A percentile compares a stretch with the other conserved stretches of the same genome.
Conservation (phyloP, 2,329 filamentous ascomycete genomes). For the Hawksworthiomyces lignivorus region DNA sequence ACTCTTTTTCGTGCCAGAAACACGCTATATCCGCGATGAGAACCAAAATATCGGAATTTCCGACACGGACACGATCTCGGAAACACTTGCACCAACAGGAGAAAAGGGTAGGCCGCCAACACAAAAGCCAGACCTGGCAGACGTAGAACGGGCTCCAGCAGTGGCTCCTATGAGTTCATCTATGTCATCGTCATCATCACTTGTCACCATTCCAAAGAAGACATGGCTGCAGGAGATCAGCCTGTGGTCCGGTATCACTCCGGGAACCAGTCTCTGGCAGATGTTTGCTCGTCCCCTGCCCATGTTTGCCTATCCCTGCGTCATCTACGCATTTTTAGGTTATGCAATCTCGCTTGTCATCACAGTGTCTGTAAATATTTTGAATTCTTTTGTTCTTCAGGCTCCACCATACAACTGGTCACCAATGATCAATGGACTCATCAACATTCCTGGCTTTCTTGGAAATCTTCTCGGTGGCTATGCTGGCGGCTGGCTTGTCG, state of each 20-base stretch:
- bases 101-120: no score
- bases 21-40: constrained; percentile 19
- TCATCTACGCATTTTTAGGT: constrained; percentile 23
- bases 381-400: constrained; percentile 25
- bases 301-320: constrained; percentile 24
- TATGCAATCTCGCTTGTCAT: constrained; percentile 24
- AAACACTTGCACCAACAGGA: no score
- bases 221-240: constrained; percentile 19
- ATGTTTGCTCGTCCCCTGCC: constrained; percentile 23
- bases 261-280: constrained; percentile 18
- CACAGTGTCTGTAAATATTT: constrained; percentile 23
- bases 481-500: constrained; percentile 34
- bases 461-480: constrained; percentile 35
- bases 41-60: constrained; percentile 10
- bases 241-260: constrained; percentile 20
- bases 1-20: constrained; percentile 24
- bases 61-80: background rate
- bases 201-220: constrained; percentile 15
- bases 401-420: constrained; percentile 24
- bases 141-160: background rate
- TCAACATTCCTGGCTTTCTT: constrained; percentile 26
- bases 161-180: background rate
- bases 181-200: background rate
- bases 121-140: no score
- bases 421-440: constrained; percentile 23